Conservation (phyloP, 2,329 filamentous ascomycete species). For the Cytospora chrysosperma region DNA sequence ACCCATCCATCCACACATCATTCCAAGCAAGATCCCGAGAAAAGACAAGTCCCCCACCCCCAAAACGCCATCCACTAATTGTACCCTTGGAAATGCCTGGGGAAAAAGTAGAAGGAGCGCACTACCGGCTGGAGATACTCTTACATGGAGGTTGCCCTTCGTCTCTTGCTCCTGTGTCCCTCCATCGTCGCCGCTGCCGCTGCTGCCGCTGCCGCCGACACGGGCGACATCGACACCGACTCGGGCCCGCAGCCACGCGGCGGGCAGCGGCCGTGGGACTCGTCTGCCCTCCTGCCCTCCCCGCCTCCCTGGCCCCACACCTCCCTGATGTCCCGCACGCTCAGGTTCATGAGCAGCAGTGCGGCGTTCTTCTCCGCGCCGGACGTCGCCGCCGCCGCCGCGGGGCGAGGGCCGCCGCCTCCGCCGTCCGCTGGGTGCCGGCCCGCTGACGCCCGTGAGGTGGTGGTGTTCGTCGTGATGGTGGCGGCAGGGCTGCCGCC, state of each 20-base stretch:
- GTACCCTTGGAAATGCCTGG: neutral
- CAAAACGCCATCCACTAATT: slow-evolving; percentile 7
- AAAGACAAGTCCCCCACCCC: neutral
- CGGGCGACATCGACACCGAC: slow-evolving; percentile 27
- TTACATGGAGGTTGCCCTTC: slow-evolving; percentile 42
- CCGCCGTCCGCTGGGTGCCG: neutral
- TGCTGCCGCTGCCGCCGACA: neutral
- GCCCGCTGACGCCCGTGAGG: neutral
- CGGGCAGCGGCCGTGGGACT: slow-evolving; percentile 18
- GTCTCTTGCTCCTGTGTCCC: slow-evolving; percentile 39
- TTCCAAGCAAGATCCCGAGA: neutral
- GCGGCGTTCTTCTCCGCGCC: slow-evolving; percentile 47
- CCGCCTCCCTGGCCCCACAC: slow-evolving; percentile 6
- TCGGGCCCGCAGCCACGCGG: slow-evolving; percentile 18
- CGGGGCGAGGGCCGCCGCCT: no score
- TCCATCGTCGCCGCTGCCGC: neutral
- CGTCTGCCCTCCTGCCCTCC: slow-evolving; percentile 15
- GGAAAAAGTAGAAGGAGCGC: neutral
- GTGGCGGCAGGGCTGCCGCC: slow-evolving; percentile 27
- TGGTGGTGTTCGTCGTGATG: slow-evolving; percentile 16
- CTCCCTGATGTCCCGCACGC: slow-evolving; percentile 37
- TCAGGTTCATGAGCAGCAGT: slow-evolving; percentile 47
- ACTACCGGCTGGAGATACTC: neutral
- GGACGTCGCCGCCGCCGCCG: slow-evolving; percentile 23
- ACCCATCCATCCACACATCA: neutral